Evolutionary conservation across 1,284 basidiomycete genomes (phyloP).

Genomic region (Cystobasidium sp.): DNA sequence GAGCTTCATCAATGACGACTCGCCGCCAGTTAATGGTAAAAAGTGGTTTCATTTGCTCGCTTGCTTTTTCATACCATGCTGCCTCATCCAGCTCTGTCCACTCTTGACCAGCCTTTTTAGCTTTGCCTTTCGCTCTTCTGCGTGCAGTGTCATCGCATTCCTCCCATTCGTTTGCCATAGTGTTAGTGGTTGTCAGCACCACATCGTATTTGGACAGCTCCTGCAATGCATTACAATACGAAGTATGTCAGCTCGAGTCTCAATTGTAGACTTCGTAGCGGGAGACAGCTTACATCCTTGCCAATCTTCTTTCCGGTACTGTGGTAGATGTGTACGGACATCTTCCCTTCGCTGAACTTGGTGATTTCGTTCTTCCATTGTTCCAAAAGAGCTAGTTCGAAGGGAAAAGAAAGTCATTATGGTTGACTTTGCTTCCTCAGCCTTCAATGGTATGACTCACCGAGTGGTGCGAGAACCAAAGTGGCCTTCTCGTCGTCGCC

Average conservation of each 20-base stretch:
- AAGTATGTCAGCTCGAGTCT: background rate
- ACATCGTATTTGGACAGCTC: slow-evolving; percentile 41
- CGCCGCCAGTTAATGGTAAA: slow-evolving; percentile 69
- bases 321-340: slow-evolving; percentile 80
- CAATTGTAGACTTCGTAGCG: background rate
- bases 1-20: slow-evolving; percentile 58
- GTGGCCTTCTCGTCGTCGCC: slow-evolving; percentile 64
- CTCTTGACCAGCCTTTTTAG: slow-evolving; percentile 42
- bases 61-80: slow-evolving; percentile 32
- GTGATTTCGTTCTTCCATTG: slow-evolving; percentile 89
- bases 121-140: slow-evolving; percentile 44
- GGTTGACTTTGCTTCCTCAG: too few relatives aligned
- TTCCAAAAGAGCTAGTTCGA: slow-evolving; percentile 65
- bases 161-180: slow-evolving; percentile 38
- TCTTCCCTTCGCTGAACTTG: slow-evolving; percentile 57
- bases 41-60: slow-evolving; percentile 49
- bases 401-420: too few relatives aligned
- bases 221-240: background rate
- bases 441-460: slow-evolving; percentile 4
- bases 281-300: slow-evolving; percentile 4
- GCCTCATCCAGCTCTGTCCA: slow-evolving; percentile 24
- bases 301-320: slow-evolving; percentile 60
- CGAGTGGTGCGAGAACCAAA: slow-evolving; percentile 91
- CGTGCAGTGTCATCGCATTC: slow-evolving; percentile 14
- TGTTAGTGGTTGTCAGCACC: slow-evolving; percentile 56